Evolutionary conservation across 2,329 filamentous ascomycete species (phyloP).

Genomic region (Mycosphaerella arachidis): DNA sequence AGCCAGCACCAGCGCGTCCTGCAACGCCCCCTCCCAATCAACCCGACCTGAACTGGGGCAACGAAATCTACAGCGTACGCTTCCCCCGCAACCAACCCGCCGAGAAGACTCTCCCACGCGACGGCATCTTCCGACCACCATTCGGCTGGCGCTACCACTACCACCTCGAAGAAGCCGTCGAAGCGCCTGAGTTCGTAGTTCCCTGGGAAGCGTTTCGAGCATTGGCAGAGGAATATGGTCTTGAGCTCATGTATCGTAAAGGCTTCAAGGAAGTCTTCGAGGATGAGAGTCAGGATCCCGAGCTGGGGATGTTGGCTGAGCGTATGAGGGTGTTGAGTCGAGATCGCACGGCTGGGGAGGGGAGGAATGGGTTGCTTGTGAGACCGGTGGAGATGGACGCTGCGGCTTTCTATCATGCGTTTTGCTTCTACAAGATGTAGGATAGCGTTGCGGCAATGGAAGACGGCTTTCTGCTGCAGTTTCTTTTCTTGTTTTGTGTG

Average conservation of each 20-base stretch:
- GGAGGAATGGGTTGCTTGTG: conserved; percentile 58
- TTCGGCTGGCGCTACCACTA: conserved; percentile 99
- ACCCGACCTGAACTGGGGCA: conserved; percentile 72
- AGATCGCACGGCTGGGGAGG: conserved; percentile 40
- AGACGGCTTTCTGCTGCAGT: too few species aligned
- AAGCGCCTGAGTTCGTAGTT: conserved; percentile 95
- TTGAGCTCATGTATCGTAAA: conserved; percentile 91
- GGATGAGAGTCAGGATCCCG: conserved; percentile 77
- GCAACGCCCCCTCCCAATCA: conserved; percentile 4
- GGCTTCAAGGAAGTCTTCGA: conserved; percentile 89
- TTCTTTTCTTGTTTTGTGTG: too few species aligned
- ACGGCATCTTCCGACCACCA: conserved; percentile 88
- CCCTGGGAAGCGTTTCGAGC: conserved; percentile 97
- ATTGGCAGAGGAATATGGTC: conserved; percentile 91
- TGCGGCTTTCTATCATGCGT: conserved; percentile 82
- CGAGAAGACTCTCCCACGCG: conserved; percentile 52
- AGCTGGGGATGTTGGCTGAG: conserved; percentile 79
- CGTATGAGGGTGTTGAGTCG: conserved; percentile 88
- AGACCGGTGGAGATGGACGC: conserved; percentile 88
- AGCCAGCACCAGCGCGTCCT: conserved; percentile 17
- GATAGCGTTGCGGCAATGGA: not conserved
- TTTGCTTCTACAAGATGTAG: conserved; percentile 81
- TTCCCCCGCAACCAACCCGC: conserved; percentile 63
- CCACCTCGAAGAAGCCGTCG: conserved; percentile 91
- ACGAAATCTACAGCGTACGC: conserved; percentile 83